Base-by-base conservation (phyloP, 768 basidiomycete genomes). In the Termitomyces sp. region DNA sequence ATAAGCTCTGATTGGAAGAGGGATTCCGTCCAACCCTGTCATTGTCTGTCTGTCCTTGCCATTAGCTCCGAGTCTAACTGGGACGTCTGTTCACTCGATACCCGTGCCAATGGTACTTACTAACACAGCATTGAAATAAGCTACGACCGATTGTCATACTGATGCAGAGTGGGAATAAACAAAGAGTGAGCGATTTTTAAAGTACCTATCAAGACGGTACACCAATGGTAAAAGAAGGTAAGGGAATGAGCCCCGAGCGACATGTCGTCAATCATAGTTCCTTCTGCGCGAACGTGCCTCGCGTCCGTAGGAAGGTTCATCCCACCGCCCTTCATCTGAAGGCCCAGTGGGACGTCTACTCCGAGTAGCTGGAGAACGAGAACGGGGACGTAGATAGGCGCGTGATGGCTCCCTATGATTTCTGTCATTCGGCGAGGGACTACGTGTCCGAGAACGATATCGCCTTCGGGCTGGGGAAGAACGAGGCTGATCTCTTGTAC, bases 401-500 rank as follows among this genome's bases (percentile, higher is more conserved):
- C 17, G 54, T 37, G 54, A 55, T 1, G n/a, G 12, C 14, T 17
- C 19, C 21, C 50, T 49, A 37, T 48, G 49, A 48, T 58, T 46
- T 32, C 53, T 60, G 53, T 61, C 56, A 54, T 48, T 58, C 29
- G 59, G 65, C n/a, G 61, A 62, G 27, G 40, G 55, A 53, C 61
- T 60, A 17, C 42, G 59, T 44, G 60, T 60, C 25, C 53, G 59
- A 16, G 66, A 63, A 31, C 42, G 62, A 45, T 51, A 46, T 21
- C 48, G 60, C 41, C 54, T 57, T 50, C 47, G 42, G 52, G 64
- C 47, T 38, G 64, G 50, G 23, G 48, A 62, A 49, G 68, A 63
- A 46, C 65, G 69, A 44, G 59, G 51, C 51, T 65, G 60, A 27
- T 55, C 69, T 11, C 57, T 58, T 42, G 46, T 34, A 31, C 59